phyloP scores from a whole-genome alignment of 768 basidiomycete species.

The Mycena polygramma region DNA sequence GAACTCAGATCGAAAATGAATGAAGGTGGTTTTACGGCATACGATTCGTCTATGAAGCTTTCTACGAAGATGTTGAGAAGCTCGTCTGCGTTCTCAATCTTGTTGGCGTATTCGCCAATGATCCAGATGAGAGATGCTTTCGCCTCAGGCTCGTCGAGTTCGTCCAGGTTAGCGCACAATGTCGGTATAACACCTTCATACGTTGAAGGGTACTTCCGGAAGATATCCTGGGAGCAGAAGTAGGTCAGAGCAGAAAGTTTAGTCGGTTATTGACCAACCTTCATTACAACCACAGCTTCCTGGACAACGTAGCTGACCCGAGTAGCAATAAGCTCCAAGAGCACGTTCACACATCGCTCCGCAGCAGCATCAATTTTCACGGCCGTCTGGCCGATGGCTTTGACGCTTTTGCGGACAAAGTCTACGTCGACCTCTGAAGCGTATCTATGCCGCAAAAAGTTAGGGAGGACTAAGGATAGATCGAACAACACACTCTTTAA shows the following conservation, averaged over 20 bases:
- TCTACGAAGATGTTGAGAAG: constrained; percentile 94
- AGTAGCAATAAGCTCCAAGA: constrained; percentile 93
- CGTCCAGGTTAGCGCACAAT: constrained; percentile 94
- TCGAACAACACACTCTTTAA: constrained; percentile 85
- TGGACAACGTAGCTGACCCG: constrained; percentile 98
- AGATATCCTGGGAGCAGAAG: constrained; percentile 81
- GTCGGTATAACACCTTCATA: constrained; percentile 99
- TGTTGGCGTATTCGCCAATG: constrained; percentile 97
- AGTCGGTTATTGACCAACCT: constrained; percentile 63
- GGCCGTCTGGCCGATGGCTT: constrained; percentile 96
- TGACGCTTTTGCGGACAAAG: constrained; percentile 95
- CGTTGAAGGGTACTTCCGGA: constrained; percentile 95
- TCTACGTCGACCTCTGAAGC: constrained; percentile 98
- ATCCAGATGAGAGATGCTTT: constrained; percentile 99
- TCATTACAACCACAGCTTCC: constrained; percentile 99
- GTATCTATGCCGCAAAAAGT: constrained; percentile 67
- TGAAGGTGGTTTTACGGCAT: constrained; percentile 56
- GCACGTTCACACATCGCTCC: constrained; percentile 94
- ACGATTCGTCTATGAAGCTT: constrained; percentile 93
- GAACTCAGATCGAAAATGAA: neutral
- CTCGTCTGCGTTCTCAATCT: constrained; percentile 98
- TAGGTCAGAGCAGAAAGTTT: neutral
- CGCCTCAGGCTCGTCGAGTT: constrained; percentile 98
- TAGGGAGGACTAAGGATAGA: constrained; percentile 1
- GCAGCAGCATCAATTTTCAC: constrained; percentile 96